Evolutionary conservation across 2,329 filamentous ascomycete species (phyloP).

Genomic region (Aquanectria penicillioides): DNA sequence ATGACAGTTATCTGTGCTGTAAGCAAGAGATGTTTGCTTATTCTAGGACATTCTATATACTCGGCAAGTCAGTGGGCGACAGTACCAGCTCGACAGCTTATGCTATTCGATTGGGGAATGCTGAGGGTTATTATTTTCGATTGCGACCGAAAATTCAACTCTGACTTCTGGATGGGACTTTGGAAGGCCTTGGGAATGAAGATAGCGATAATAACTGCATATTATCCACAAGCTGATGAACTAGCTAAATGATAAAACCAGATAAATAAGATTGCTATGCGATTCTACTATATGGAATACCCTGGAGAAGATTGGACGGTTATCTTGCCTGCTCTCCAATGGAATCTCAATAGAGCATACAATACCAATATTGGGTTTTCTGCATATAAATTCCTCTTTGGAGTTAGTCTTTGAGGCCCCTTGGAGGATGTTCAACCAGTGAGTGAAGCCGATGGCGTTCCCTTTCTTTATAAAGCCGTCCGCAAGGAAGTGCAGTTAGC

Average conservation of each 20-base stretch:
- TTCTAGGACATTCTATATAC: neutral
- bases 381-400: slow-evolving; percentile 1
- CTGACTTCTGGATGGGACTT: too few species aligned
- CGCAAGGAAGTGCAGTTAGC: neutral
- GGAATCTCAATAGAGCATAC: neutral
- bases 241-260: too few species aligned
- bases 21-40: too few species aligned
- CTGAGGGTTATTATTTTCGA: too few species aligned
- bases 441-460: neutral
- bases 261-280: neutral
- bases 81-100: neutral
- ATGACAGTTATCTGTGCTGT: too few species aligned
- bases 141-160: too few species aligned
- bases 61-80: neutral
- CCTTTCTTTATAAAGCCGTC: neutral
- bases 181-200: too few species aligned
- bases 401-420: neutral
- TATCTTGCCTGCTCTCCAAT: neutral
- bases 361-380: neutral
- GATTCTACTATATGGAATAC: slow-evolving; percentile 1
- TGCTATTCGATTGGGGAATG: slow-evolving; percentile 2
- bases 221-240: too few species aligned
- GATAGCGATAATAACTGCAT: too few species aligned
- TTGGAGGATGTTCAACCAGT: neutral
- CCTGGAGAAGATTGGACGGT: neutral